Evolutionary conservation across 345 rosid genomes (phyloP), one percentile per base, ranked within the genome.

Genomic region (Melaleuca alternifolia): DNA sequence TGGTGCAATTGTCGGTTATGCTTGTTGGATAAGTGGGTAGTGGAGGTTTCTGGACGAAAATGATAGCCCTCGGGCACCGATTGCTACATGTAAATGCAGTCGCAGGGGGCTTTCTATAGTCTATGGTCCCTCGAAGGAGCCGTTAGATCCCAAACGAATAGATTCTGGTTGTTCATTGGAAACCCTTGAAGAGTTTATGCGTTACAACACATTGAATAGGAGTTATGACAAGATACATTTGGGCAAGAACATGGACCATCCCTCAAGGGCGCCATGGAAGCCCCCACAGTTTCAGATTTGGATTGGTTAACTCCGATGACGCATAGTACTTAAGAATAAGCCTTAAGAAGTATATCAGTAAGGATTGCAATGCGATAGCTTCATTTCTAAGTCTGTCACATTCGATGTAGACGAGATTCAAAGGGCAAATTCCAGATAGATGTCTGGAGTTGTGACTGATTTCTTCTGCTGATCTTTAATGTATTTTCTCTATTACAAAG

Each of bases 231-330:
- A 7, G 30, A 0, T 7, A 30, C 41, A 15, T 44, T 62, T 15
- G 0, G 41, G 41, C 76, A 62, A 2, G 0, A 62, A 5, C 3
- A 0, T 28, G 44, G 76, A 28, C 23, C 0, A 21, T 15, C 37
- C 21, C 44, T 30, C 76, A 62, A 3, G 76, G 76, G 44, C 44
- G 15, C 3, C 23, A 15, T 62, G 76, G 44, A 62, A 15, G 44
- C 44, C 76, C 11, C 23, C 23, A 3, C 0, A 3, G 18, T 15
- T 15, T 30, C 76, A 30, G 44, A 62, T 62, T 14, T 62, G 76
- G 44, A 44, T 62, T 30, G 0, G 0, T 62, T 30, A 30, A 30
- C 76, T 62, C 23, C 1, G 30, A 62, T 30, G 0, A 41, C 3
- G 1, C 76, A 3, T 11, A 0, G 11, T 30, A 7, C 44, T 15